phyloP scores from a whole-genome alignment of 2,329 filamentous ascomycete genomes.

The Colletotrichum scovillei region DNA sequence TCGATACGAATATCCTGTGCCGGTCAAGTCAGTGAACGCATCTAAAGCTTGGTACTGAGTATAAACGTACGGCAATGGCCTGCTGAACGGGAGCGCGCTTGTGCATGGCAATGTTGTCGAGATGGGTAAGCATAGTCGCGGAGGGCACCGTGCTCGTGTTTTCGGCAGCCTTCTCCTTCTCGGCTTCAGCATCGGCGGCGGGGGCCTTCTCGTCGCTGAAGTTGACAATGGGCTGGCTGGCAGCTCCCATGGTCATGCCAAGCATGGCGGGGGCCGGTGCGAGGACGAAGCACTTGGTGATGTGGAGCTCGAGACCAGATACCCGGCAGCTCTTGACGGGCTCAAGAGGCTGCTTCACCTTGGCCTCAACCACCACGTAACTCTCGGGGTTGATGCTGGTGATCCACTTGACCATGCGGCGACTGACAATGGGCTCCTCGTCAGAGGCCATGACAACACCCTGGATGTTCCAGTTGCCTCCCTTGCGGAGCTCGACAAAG shows the following conservation, averaged over 20 bases:
- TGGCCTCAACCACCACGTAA: constrained; percentile 83
- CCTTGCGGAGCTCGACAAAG: constrained; percentile 86
- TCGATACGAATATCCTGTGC: constrained; percentile 53
- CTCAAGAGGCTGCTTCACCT: constrained; percentile 84
- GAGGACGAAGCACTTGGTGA: constrained; percentile 85
- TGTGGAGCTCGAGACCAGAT: constrained; percentile 85
- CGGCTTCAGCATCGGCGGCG: constrained; percentile 40
- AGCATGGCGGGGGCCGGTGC: constrained; percentile 70
- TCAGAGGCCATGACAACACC: constrained; percentile 80
- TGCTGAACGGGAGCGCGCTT: constrained; percentile 92
- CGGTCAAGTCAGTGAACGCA: not conserved
- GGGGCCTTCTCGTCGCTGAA: constrained; percentile 67
- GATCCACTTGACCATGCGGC: constrained; percentile 96
- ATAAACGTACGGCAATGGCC: constrained; percentile 77
- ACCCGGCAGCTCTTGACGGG: constrained; percentile 90
- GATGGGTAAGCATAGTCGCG: constrained; percentile 84
- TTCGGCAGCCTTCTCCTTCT: constrained; percentile 45
- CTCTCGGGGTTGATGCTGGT: constrained; percentile 81
- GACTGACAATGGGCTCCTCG: constrained; percentile 69
- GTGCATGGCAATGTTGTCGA: constrained; percentile 94
- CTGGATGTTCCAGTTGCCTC: constrained; percentile 82
- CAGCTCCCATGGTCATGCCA: constrained; percentile 65
- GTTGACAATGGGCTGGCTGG: constrained; percentile 66
- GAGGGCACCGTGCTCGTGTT: not conserved
- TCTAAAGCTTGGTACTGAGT: not conserved